A percentile compares a stretch with the other conserved stretches of the same genome.
These are phyloP conservation scores for Cryptosporidium andersoni DNA, from an alignment of 169 alveolate genomes.

Conservation along the genomic window DNA sequence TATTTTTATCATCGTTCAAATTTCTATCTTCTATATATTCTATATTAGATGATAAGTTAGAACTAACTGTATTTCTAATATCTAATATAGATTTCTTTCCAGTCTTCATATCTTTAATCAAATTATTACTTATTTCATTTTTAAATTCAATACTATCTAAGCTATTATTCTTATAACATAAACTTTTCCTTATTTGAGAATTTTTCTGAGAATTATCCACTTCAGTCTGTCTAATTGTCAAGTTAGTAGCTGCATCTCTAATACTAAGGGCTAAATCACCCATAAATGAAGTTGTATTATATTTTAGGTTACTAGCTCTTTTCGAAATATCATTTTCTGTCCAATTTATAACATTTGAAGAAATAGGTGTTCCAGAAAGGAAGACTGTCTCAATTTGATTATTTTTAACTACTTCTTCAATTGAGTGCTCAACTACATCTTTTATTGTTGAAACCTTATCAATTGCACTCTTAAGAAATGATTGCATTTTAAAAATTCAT, in stretches of 20 bases:
- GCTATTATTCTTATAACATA: neutral
- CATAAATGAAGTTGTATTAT: conserved; percentile 31
- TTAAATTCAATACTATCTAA: neutral
- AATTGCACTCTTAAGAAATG: conserved; percentile 53
- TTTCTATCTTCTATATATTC: too few relatives aligned
- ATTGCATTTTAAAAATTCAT: conserved; percentile 61
- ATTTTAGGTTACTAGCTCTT: conserved; percentile 30
- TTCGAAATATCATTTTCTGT: conserved; percentile 55
- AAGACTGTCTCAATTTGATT: conserved; percentile 48
- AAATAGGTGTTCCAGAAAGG: conserved; percentile 40
- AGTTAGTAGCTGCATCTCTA: conserved; percentile 36
- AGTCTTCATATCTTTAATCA: too few relatives aligned
- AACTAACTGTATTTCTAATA: too few relatives aligned
- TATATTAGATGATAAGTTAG: too few relatives aligned
- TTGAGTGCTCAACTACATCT: conserved; percentile 54
- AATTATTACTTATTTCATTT: neutral
- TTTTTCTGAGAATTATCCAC: neutral
- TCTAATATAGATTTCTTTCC: too few relatives aligned
- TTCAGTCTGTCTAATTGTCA: neutral
- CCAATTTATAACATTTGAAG: conserved; percentile 64
- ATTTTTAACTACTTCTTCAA: conserved; percentile 59
- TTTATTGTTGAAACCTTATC: conserved; percentile 54
- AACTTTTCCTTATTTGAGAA: neutral
- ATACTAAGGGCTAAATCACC: conserved; percentile 49
- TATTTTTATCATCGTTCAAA: too few relatives aligned